Base-by-base conservation (phyloP, 1,139 yeast species). In the Geotrichum europaeum region DNA sequence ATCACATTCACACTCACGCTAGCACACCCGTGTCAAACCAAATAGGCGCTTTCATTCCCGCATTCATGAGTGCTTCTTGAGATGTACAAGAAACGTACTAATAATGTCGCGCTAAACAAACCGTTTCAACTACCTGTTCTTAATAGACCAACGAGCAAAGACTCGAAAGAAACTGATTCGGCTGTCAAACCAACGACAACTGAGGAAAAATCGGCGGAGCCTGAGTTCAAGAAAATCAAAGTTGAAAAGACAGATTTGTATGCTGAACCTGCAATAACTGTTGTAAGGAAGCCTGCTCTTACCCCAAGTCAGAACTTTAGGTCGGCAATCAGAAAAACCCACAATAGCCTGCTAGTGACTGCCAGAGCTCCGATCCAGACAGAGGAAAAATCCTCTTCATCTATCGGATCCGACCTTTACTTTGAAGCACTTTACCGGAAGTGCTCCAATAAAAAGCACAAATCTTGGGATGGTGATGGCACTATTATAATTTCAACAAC, bases 401-500 rank as follows among this genome's bases (percentile, higher is more conserved):
- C 52, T 2, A 36, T 30, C 24, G 51, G 22, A 7, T 18, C 49
- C 9, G 53, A 53, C 7, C 45, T 50, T 30, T 60, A 56, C 51
- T 81, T 71, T 64, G 66, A 72, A 28, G 84, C 84, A 2, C 81
- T 89, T 66, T 89, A 87, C 82, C 77, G 99, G 51, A 90, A 89
- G 71, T 79, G 78, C 51, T 78, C 94, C 0, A 79, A 76, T 49
- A 89, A 88, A 73, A 91, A 92, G 77, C 85, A 91, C 72, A 92
- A 92, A 71, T 86, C 92, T 0, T 94, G 99, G 99, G 96, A 90
- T 62, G 96, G 96, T 2, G 99, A 94, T 74, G 98, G 97, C 0
- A 73, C 75, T 30, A 77, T 89, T 5, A 64, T 72, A 0, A 67
- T 78, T 1, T 64, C 62, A 18, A 15, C 18, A 18, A 61, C 52